phyloP scores from a whole-genome alignment of 192 early-diverging fungal genomes.

The Geranomyces variabilis region DNA sequence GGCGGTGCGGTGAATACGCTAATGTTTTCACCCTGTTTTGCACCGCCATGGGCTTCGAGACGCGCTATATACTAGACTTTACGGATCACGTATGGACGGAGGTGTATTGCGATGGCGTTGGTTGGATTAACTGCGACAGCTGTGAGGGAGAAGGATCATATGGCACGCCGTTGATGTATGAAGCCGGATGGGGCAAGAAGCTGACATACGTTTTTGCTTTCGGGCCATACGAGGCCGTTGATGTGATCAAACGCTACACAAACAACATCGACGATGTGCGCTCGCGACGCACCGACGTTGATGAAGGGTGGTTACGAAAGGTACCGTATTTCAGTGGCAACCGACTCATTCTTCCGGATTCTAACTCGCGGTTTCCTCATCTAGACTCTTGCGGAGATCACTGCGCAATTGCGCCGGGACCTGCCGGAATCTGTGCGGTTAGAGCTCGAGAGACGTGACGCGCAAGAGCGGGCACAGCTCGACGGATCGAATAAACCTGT shows the following conservation, averaged over 20 bases:
- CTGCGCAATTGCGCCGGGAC: not conserved
- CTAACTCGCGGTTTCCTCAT: no score
- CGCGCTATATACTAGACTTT: conserved; percentile 48
- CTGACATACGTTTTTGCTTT: conserved; percentile 44
- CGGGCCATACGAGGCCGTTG: conserved; percentile 36
- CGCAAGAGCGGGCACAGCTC: conserved; percentile 28
- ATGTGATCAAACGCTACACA: conserved; percentile 40
- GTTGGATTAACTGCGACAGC: conserved; percentile 43
- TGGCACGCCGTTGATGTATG: conserved; percentile 47
- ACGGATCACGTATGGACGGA: conserved; percentile 57
- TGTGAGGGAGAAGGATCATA: conserved; percentile 38
- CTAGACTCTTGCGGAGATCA: not conserved
- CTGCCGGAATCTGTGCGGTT: not conserved
- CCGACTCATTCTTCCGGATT: no score
- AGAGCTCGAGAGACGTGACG: conserved; percentile 11
- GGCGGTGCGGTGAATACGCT: conserved; percentile 55
- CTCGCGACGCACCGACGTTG: conserved; percentile 27
- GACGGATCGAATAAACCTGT: not conserved
- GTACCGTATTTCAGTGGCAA: not conserved
- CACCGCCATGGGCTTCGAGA: conserved; percentile 47
- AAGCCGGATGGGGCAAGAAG: conserved; percentile 51
- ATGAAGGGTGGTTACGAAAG: conserved; percentile 28
- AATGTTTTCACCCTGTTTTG: conserved; percentile 44
- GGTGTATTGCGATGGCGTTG: conserved; percentile 31
- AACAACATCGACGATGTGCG: conserved; percentile 23